These are phyloP conservation scores for Tetrahymena borealis DNA, from an alignment of 73 alveolate genomes.

Conservation along the genomic window DNA sequence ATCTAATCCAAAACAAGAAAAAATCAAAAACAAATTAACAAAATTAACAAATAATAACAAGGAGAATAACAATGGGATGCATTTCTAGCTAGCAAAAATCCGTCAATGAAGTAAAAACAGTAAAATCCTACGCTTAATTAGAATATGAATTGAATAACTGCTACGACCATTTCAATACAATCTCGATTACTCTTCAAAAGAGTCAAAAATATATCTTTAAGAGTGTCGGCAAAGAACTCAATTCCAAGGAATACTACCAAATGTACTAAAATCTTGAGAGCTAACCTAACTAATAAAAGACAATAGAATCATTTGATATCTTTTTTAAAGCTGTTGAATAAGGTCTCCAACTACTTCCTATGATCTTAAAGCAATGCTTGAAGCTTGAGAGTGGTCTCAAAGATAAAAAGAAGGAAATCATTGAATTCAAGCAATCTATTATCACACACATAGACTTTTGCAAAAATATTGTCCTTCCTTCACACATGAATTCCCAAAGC, in stretches of 20 bases:
- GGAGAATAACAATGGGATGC: not conserved
- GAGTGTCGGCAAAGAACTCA: not conserved
- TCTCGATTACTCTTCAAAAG: not conserved
- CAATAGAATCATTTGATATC: not conserved
- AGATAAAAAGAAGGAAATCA: not conserved
- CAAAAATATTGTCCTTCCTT: not conserved
- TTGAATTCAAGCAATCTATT: not conserved
- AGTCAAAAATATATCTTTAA: not conserved
- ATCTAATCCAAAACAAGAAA: too few species aligned
- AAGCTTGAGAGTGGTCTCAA: not conserved
- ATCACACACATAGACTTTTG: not conserved
- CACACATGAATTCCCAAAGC: not conserved
- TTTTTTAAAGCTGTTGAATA: not conserved
- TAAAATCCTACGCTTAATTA: not conserved
- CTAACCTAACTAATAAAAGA: not conserved
- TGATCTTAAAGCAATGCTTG: not conserved
- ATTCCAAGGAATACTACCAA: not conserved
- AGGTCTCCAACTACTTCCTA: not conserved
- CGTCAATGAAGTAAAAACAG: not conserved
- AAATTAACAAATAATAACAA: not conserved
- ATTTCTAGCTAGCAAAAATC: not conserved
- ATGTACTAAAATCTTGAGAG: not conserved
- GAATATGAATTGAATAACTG: not conserved
- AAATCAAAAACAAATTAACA: not conserved
- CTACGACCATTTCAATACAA: not conserved